phyloP scores from a whole-genome alignment of 331 rosid genomes.

The Quercus phellos region DNA sequence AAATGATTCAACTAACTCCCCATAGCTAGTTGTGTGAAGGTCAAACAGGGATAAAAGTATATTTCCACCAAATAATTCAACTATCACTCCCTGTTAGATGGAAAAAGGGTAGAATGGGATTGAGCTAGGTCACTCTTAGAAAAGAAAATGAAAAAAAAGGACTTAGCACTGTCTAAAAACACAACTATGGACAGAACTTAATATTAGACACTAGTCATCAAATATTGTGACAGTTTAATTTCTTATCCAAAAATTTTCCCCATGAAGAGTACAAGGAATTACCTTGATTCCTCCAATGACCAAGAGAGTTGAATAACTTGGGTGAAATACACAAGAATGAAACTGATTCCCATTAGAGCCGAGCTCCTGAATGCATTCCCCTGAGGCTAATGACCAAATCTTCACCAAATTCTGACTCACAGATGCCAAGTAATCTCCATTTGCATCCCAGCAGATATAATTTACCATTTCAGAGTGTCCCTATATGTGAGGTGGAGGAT shows the following conservation, averaged over 20 bases:
- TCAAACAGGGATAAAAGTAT: background rate
- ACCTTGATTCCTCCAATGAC: conserved; percentile 49
- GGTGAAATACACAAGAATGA: conserved; percentile 48
- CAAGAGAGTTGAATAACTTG: conserved; percentile 42
- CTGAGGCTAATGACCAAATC: conserved; percentile 40
- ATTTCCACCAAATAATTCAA: too few species aligned
- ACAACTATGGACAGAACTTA: background rate
- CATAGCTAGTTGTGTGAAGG: background rate
- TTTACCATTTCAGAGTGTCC: conserved; percentile 46
- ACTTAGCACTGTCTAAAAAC: background rate
- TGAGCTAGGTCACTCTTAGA: background rate
- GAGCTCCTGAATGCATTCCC: conserved; percentile 49
- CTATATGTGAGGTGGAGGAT: conserved; percentile 21
- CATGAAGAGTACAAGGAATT: conserved; percentile 14
- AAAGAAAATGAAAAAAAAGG: background rate
- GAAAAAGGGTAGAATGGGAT: background rate
- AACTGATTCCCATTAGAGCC: conserved; percentile 30
- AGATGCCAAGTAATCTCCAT: conserved; percentile 41
- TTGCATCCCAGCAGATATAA: conserved; percentile 48
- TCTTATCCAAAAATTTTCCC: background rate
- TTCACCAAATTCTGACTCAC: conserved; percentile 45
- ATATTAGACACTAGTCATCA: background rate
- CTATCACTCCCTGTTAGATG: background rate
- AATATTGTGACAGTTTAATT: background rate
- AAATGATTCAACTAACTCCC: background rate